These are phyloP conservation scores for Trichoderma sp. DNA, from an alignment of 2,329 filamentous ascomycete genomes.

Conservation along the genomic window DNA sequence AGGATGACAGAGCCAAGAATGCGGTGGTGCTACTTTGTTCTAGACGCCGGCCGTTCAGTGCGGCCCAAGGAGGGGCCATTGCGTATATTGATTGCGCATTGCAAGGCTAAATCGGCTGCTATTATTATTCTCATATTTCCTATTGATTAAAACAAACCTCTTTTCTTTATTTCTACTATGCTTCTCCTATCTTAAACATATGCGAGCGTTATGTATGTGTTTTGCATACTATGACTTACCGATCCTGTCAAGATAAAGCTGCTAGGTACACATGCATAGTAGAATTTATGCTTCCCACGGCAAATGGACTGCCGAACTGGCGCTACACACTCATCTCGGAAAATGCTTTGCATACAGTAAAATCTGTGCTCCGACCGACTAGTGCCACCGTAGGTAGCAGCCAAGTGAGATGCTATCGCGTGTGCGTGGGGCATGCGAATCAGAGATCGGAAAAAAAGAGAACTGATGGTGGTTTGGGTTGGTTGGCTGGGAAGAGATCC, in stretches of 20 bases:
- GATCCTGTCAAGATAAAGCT: too few species aligned
- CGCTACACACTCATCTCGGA: neutral
- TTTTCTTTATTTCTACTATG: neutral
- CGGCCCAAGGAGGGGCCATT: slow-evolving; percentile 21
- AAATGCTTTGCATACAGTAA: neutral
- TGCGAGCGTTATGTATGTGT: neutral
- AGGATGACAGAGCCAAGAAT: neutral
- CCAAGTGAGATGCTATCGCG: neutral
- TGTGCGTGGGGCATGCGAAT: neutral
- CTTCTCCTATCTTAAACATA: neutral
- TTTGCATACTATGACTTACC: neutral
- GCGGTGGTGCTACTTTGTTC: neutral
- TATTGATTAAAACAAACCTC: neutral
- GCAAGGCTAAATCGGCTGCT: neutral
- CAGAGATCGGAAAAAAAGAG: neutral
- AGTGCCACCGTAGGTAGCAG: neutral
- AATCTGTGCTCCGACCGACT: neutral
- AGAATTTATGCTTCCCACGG: neutral
- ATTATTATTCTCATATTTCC: neutral
- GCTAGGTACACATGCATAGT: too few species aligned
- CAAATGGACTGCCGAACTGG: neutral
- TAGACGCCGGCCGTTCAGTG: slow-evolving; percentile 28
- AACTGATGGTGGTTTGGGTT: neutral
- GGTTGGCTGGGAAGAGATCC: neutral
- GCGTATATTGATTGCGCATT: neutral